Conservation (phyloP, 176 grass and related monocot species). For the Carex parvula region DNA sequence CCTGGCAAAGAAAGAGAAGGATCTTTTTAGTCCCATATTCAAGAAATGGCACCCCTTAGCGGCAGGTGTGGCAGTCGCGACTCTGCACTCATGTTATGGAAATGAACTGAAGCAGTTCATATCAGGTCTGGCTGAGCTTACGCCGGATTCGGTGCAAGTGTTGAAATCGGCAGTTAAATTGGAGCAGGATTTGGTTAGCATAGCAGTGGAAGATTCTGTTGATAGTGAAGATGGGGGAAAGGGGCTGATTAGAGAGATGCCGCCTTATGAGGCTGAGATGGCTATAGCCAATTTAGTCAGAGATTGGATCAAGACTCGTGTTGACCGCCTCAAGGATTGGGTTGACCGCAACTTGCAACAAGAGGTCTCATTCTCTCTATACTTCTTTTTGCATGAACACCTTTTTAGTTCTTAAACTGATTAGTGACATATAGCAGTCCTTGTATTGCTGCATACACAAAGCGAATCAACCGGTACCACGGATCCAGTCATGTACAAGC, state of each 20-base stretch:
- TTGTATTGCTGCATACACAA: neutral
- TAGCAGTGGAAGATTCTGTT: slow-evolving; percentile 97
- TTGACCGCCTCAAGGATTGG: slow-evolving; percentile 90
- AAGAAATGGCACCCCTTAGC: slow-evolving; percentile 92
- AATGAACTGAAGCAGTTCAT: slow-evolving; percentile 97
- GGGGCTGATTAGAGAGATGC: slow-evolving; percentile 95
- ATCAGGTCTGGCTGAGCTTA: slow-evolving; percentile 65
- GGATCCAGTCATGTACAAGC: neutral
- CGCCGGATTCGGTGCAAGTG: slow-evolving; percentile 85
- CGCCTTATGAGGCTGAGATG: slow-evolving; percentile 94
- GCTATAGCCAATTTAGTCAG: slow-evolving; percentile 90
- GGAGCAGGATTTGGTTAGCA: slow-evolving; percentile 91
- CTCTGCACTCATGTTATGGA: slow-evolving; percentile 95
- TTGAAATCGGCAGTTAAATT: slow-evolving; percentile 93
- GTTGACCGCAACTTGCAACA: slow-evolving; percentile 91
- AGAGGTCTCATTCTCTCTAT: slow-evolving; percentile 50
- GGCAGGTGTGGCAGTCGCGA: slow-evolving; percentile 92
- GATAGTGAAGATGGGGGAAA: slow-evolving; percentile 99
- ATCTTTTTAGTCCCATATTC: slow-evolving; percentile 89
- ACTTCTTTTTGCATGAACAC: neutral
- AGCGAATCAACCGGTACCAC: neutral
- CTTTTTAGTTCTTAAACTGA: neutral
- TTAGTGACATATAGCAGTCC: neutral
- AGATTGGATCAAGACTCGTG: slow-evolving; percentile 78
- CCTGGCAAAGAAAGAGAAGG: slow-evolving; percentile 88